These are phyloP conservation scores for Trichoderma citrinoviride DNA, from an alignment of 2,329 filamentous ascomycete genomes.

Conservation along the genomic window DNA sequence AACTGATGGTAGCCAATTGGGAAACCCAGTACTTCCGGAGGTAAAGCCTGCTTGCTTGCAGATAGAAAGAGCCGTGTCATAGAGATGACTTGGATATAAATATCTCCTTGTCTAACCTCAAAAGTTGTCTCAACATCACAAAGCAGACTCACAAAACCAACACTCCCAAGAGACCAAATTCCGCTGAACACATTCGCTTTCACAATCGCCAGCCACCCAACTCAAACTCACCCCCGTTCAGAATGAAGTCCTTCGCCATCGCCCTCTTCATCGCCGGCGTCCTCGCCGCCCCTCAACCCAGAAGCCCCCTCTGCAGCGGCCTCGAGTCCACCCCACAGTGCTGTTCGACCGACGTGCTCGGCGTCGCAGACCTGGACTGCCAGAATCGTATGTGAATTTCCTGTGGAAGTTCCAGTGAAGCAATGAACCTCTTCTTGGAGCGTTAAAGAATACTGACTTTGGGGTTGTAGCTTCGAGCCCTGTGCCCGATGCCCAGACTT, in stretches of 20 bases:
- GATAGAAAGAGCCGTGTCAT: neutral
- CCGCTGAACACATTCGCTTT: neutral
- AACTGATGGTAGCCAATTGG: neutral
- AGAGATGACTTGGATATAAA: conserved; percentile 15
- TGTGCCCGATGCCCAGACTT: neutral
- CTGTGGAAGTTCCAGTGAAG: no score
- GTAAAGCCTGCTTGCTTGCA: neutral
- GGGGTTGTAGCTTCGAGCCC: neutral
- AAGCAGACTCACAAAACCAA: conserved; percentile 3
- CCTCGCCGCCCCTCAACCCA: conserved; percentile 23
- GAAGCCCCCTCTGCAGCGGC: conserved; percentile 24
- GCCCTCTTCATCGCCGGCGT: conserved; percentile 23
- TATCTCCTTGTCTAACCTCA: neutral
- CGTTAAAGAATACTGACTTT: neutral
- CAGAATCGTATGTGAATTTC: conserved; percentile 12
- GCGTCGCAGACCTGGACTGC: conserved; percentile 48
- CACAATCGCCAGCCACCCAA: neutral
- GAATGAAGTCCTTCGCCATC: conserved; percentile 25
- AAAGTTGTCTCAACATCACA: neutral
- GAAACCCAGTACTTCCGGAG: neutral
- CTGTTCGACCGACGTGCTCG: conserved; percentile 49
- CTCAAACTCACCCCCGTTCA: neutral
- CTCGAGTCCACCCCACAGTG: conserved; percentile 39
- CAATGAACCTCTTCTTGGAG: no score
- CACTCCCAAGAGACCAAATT: neutral